Evolutionary conservation across 306 rosid genomes (phyloP), one percentile per base, ranked within the genome.

Genomic region (Medicago truncatula): DNA sequence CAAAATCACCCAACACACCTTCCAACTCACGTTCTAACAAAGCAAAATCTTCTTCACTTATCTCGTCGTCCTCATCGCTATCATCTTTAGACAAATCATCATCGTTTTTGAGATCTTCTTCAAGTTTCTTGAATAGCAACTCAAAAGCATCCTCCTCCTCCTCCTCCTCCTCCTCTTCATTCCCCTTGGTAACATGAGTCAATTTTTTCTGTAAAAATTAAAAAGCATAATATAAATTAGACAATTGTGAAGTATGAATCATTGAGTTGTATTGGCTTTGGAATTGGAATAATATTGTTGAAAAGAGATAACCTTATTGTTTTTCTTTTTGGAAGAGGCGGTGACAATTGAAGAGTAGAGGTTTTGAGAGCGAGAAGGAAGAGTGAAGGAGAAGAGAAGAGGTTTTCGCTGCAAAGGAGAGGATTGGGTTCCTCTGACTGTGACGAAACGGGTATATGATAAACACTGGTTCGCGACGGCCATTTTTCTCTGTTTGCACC

Each of bases 61-160:
- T 84, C 20, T 88, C 92, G 6, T 85, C 88, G 21, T 67, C 88
- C n/a, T n/a, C n/a, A 21, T 67, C 78, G 2, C 72, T 79, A 16
- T 76, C 90, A 9, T 70, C 93, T 2, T 76, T 53, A 14, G 90
- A 68, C 14, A 40, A 73, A 70, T 73, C 93, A 40, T 81, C 96
- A 38, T 81, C 97, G 41, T 90, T 88, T 72, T 89, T 92, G 10
- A 92, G 89, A 83, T 95, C 97, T 59, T 95, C 92, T 85, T 89
- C 97, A 47, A 95, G 93, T 72, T 76, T 89, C 70, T 79, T 83
- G 81, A 95, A 95, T 12, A 95, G 91, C 18, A 87, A 79, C 85
- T 92, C 98, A 21, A 95, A 79, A 4, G 97, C 91, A 31, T 64
- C 98, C 25, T 76, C 92, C 1, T 64, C 98, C 25, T 76, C 92